These are phyloP conservation scores for Ophiostoma perfectum DNA, from an alignment of 2,329 filamentous ascomycete species.

Conservation along the genomic window DNA sequence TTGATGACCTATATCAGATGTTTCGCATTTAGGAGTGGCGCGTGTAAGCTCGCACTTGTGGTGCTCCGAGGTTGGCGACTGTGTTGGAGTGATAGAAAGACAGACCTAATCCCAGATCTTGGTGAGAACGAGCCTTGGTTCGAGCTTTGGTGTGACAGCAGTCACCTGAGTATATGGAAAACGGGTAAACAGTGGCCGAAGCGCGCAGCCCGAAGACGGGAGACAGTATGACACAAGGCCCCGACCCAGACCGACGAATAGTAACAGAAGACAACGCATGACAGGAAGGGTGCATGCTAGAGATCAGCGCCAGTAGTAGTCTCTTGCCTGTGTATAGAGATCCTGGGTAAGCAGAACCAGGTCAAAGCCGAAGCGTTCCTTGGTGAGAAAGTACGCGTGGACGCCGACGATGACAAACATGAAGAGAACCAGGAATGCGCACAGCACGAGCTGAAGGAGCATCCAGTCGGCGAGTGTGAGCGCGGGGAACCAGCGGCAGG, in stretches of 20 bases:
- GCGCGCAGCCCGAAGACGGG: too few species aligned
- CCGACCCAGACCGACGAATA: too few species aligned
- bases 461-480: neutral
- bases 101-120: neutral
- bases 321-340: neutral
- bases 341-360: neutral
- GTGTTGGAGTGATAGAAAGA: neutral
- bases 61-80: neutral
- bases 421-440: neutral
- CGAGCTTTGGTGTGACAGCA: too few species aligned
- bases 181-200: too few species aligned
- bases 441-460: neutral
- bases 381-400: neutral
- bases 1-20: too few species aligned
- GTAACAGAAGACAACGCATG: neutral
- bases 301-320: neutral
- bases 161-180: too few species aligned
- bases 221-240: too few species aligned
- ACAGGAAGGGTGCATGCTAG: too few species aligned
- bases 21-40: too few species aligned
- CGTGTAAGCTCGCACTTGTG: constrained; percentile 2
- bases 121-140: neutral
- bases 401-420: neutral
- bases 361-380: neutral
- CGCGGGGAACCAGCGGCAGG: neutral